phyloP scores from a whole-genome alignment of 176 grass and related monocot genomes.

The Bolboschoenus planiculmis region DNA sequence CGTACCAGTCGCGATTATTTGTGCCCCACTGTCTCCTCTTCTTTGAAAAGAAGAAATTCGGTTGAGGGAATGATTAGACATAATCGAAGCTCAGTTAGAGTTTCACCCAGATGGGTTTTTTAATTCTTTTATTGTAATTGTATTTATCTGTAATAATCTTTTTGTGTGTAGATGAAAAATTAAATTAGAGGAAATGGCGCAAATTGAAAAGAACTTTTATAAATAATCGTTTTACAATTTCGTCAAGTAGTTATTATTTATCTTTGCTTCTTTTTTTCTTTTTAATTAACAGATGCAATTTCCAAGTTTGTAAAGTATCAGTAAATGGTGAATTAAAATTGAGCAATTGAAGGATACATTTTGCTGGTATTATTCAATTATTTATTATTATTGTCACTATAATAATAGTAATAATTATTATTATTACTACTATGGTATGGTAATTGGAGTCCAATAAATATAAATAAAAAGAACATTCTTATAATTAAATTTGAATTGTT shows the following conservation, averaged over 20 bases:
- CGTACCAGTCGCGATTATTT: constrained; percentile 70
- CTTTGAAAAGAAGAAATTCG: constrained; percentile 79
- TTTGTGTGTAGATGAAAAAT: neutral
- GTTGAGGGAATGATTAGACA: constrained; percentile 47
- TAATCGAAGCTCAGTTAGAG: constrained; percentile 32
- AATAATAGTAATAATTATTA: no score
- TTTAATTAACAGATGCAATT: neutral
- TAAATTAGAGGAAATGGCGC: neutral
- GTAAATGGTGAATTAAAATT: neutral
- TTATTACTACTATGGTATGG: no score
- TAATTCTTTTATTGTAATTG: constrained; percentile 25
- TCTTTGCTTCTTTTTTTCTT: neutral
- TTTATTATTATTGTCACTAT: no score
- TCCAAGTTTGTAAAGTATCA: neutral
- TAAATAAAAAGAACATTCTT: no score
- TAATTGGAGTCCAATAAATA: no score
- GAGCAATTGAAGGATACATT: neutral
- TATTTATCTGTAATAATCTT: neutral
- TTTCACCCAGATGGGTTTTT: constrained; percentile 82
- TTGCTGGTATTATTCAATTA: neutral
- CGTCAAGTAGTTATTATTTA: neutral
- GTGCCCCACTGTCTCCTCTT: constrained; percentile 82
- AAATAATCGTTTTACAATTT: neutral
- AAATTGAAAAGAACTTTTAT: neutral
- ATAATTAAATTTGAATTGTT: no score